phyloP scores from a whole-genome alignment of 2,329 filamentous ascomycete species.

The Rhytidhysteron rufulum region DNA sequence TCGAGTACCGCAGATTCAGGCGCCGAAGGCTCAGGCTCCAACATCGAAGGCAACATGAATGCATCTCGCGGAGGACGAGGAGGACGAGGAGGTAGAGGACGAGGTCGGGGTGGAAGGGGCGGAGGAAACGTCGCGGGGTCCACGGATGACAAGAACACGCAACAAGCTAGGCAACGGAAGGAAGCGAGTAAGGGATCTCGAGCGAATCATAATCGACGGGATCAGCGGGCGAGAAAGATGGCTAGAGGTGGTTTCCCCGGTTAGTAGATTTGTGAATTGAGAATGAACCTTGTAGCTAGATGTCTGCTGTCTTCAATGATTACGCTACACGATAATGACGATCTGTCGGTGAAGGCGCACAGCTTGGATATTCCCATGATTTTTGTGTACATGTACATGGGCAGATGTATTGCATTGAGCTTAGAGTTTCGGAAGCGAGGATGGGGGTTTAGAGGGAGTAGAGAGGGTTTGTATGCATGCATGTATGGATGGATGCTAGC shows the following conservation, averaged over 20 bases:
- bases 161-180: conserved; percentile 68
- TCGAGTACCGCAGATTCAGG: conserved; percentile 51
- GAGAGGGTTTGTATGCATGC: too few relatives aligned
- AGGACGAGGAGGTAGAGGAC: conserved; percentile 36
- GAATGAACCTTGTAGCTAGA: too few relatives aligned
- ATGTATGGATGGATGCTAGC: too few relatives aligned
- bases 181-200: conserved; percentile 77
- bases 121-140: conserved; percentile 59
- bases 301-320: too few relatives aligned
- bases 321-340: too few relatives aligned
- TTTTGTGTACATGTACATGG: too few relatives aligned
- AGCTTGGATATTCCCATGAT: too few relatives aligned
- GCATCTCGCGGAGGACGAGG: conserved; percentile 47
- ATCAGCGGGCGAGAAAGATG: conserved; percentile 62
- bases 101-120: conserved; percentile 31
- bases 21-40: conserved; percentile 50
- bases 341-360: too few relatives aligned
- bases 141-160: conserved; percentile 66
- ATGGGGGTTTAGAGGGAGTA: too few relatives aligned
- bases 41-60: conserved; percentile 33
- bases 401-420: too few relatives aligned
- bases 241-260: conserved; percentile 52
- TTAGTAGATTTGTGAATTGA: conserved; percentile 20
- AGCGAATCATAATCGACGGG: conserved; percentile 82
- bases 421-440: too few relatives aligned